Percentiles rank a stretch among this genome's conserved stretches.
Conservation (phyloP, 2,329 filamentous ascomycete genomes). For the Coniochaeta pulveracea region DNA sequence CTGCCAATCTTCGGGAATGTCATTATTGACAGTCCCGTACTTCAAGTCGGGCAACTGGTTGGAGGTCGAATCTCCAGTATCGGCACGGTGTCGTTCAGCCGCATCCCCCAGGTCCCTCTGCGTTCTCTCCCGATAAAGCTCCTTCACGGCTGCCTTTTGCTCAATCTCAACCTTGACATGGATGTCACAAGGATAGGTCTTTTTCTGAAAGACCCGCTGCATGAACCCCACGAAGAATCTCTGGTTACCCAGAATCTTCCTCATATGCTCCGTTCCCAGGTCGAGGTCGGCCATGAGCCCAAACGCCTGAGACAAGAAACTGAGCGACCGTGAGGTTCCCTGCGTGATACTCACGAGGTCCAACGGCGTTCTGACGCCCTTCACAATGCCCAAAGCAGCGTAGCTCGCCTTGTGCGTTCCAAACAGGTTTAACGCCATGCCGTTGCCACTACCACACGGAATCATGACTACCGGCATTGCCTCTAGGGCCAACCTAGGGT, state of each 20-base stretch:
- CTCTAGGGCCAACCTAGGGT: constrained; percentile 63
- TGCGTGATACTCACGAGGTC: constrained; percentile 86
- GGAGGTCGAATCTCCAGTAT: too few species aligned
- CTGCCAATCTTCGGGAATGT: constrained; percentile 68
- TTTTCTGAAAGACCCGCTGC: constrained; percentile 63
- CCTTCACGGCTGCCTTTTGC: constrained; percentile 62
- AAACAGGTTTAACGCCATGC: constrained; percentile 80
- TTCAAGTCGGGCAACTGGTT: constrained; percentile 64
- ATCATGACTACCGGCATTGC: constrained; percentile 77
- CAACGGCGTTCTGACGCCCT: constrained; percentile 72
- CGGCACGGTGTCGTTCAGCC: background rate
- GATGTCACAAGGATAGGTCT: constrained; percentile 79
- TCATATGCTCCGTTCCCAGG: constrained; percentile 76
- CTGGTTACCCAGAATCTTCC: constrained; percentile 74
- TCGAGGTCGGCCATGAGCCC: constrained; percentile 88
- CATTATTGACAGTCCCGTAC: constrained; percentile 71
- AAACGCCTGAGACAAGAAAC: constrained; percentile 82
- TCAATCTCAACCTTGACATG: constrained; percentile 73
- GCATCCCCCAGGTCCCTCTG: background rate
- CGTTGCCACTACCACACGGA: constrained; percentile 90
- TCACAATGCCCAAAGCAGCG: constrained; percentile 75
- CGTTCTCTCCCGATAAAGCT: constrained; percentile 43
- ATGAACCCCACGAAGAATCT: constrained; percentile 81
- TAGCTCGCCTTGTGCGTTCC: constrained; percentile 66
- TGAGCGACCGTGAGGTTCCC: constrained; percentile 60